Base-by-base conservation (phyloP, 228 moss, liverwort and hornwort species). In the Sphagnum fallax region DNA sequence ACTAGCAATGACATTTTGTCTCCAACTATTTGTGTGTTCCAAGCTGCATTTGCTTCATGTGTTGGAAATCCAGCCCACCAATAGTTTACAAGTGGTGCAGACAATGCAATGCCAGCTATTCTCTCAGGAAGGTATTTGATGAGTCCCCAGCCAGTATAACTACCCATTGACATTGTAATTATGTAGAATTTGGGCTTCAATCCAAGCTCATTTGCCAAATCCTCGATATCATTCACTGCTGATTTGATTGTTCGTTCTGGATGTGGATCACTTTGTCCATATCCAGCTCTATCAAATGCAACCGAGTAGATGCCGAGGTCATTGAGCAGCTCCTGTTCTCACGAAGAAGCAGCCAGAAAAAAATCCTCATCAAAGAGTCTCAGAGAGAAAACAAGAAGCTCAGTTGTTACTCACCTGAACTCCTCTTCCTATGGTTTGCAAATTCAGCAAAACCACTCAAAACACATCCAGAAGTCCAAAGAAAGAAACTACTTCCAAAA, bases 181-280 rank as follows among this genome's bases (percentile, higher is more conserved):
- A 91, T 85, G 71, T 84, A 88, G 75, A 92, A 95, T 61, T 83
- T 89, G 6, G 87, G 79, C 12, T 90, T 85, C 53, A 95, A 86
- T 59, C 80, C 82, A 49, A 95, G 84, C 53, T 73, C 80, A 76
- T 92, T 82, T 66, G 92, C 95, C 69, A 95, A 84, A 69, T 95
- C 88, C 82, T 87, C 85, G 14, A 95, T 87, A 80, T 95, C 95
- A 72, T 84, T 84, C 18, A 67, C 80, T 64, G 92, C 95, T 15
- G 92, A 87, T 76, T 88, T 86, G 16, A 95, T 74, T 9, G 77
- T 81, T 16, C 95, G 90, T 67, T 72, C 68, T 6, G 90, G 86
- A 67, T 87, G 79, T 57, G 91, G 92, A 52, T 90, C 92, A 75
- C 95, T 95, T 78, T 95, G 92, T 59, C 92, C 95, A 72, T 91